Base-by-base conservation (phyloP, 2,329 filamentous ascomycete species). In the Trichoderma atroviride region DNA sequence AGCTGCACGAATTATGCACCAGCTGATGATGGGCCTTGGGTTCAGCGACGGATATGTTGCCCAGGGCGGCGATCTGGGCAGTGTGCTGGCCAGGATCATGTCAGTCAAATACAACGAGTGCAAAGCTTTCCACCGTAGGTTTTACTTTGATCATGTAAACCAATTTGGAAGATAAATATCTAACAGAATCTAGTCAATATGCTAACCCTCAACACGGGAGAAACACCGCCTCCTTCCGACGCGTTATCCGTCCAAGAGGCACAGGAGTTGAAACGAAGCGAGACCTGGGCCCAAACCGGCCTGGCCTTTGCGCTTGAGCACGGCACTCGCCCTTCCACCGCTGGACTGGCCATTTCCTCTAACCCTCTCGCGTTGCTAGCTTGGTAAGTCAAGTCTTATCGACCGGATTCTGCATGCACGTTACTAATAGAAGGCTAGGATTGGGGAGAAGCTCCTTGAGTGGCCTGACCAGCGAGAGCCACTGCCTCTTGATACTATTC, bases 281-380 rank as follows among this genome's bases (percentile, higher is more conserved):
- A 60, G 14, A 60, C 58, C 24, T 60, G 58, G 58, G 58, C 58
- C 5, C 58, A 60, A 47, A 60, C 80, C 31, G 64, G 64, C 6
- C 19, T 67, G 27, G 64, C 35, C 11, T 67, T 58, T 57, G 64
- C 55, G 14, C 35, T 67, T 33, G 53, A 67, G 40, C 64, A 67
- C 24, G 55, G 50, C 1, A 67, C 64, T 16, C 52, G 64, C 5
- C 64, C 64, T 27, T 22, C 64, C 10, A 67, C 64, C 3, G 40
- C 59, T 58, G 64, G 64, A 58, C 37, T 62, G 31, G 59, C 59
- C 29, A 35, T 62, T 29, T 11, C 47, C 22, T 40, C 33, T 33
- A 55, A 37, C 22, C 47, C 61, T 24, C 16, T 59, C 11, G 56
- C 56, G 24, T 37, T 59, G n/a, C 19, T 59, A 13, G 11, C 56